phyloP scores from a whole-genome alignment of 768 basidiomycete species.

The Boletus patriciae region DNA sequence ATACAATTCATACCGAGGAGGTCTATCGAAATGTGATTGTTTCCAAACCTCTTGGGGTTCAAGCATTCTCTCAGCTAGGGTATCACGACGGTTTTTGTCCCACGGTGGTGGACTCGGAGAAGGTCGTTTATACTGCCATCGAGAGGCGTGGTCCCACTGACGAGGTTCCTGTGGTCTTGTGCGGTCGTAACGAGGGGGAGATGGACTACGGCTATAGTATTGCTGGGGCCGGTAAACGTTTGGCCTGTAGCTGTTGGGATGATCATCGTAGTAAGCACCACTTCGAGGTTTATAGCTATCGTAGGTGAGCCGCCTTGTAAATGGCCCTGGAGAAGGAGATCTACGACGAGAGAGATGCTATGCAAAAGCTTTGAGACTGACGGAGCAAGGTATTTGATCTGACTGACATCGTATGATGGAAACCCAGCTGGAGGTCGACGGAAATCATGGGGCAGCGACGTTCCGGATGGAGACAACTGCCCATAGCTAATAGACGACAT shows the following conservation, averaged over 20 bases:
- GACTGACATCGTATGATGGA: constrained; percentile 35
- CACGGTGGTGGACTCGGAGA: constrained; percentile 36
- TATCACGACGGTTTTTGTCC: constrained; percentile 38
- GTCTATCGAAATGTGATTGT: constrained; percentile 51
- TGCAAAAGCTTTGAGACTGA: constrained; percentile 22
- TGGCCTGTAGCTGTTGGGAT: constrained; percentile 46
- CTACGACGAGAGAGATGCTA: constrained; percentile 39
- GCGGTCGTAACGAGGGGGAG: constrained; percentile 51
- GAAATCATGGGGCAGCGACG: constrained; percentile 27
- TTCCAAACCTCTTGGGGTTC: constrained; percentile 77
- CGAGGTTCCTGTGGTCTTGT: constrained; percentile 42
- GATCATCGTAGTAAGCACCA: constrained; percentile 40
- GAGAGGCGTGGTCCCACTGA: constrained; percentile 45
- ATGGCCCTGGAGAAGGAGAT: constrained; percentile 50
- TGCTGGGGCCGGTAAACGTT: constrained; percentile 36
- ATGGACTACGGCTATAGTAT: constrained; percentile 48
- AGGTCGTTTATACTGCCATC: constrained; percentile 47
- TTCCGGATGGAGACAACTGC: constrained; percentile 25
- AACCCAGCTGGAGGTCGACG: constrained; percentile 28
- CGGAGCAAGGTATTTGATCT: constrained; percentile 17
- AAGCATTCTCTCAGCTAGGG: constrained; percentile 55
- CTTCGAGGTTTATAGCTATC: constrained; percentile 53
- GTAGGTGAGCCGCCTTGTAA: constrained; percentile 45
- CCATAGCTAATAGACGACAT: constrained; percentile 33
- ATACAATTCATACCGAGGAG: constrained; percentile 42